phyloP scores from a whole-genome alignment of 768 basidiomycete species.

The Scleroderma citrinum region DNA sequence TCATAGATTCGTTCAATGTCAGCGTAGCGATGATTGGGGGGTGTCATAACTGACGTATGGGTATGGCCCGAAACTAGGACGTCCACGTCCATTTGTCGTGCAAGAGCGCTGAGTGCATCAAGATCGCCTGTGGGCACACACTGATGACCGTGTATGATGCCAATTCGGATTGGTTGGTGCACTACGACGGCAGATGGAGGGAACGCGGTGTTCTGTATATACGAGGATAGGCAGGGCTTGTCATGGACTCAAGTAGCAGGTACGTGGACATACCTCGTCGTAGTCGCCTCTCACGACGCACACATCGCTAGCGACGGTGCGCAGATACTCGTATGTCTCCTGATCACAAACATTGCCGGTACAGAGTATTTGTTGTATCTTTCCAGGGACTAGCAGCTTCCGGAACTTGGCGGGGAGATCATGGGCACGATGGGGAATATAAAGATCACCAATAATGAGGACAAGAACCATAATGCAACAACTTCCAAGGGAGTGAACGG shows the following conservation, averaged over 20 bases:
- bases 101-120: conserved; percentile 82
- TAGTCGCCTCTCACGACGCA: conserved; percentile 91
- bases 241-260: background rate
- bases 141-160: conserved; percentile 92
- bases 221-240: background rate
- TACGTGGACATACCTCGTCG: conserved; percentile 64
- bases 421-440: conserved; percentile 86
- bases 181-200: conserved; percentile 76
- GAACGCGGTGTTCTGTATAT: conserved; percentile 53
- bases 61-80: conserved; percentile 92
- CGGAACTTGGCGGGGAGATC: conserved; percentile 96
- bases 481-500: background rate
- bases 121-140: conserved; percentile 88
- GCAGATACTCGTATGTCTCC: conserved; percentile 94
- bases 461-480: conserved; percentile 60
- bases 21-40: background rate
- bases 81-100: conserved; percentile 96
- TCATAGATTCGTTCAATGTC: background rate
- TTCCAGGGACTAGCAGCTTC: conserved; percentile 91
- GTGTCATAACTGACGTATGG: conserved; percentile 60
- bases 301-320: conserved; percentile 91
- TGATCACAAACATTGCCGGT: conserved; percentile 97
- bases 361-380: conserved; percentile 96
- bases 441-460: conserved; percentile 93
- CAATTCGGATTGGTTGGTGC: conserved; percentile 85